Base-by-base conservation (phyloP, 768 basidiomycete species). In the Erythrobasidium yunnanense region DNA sequence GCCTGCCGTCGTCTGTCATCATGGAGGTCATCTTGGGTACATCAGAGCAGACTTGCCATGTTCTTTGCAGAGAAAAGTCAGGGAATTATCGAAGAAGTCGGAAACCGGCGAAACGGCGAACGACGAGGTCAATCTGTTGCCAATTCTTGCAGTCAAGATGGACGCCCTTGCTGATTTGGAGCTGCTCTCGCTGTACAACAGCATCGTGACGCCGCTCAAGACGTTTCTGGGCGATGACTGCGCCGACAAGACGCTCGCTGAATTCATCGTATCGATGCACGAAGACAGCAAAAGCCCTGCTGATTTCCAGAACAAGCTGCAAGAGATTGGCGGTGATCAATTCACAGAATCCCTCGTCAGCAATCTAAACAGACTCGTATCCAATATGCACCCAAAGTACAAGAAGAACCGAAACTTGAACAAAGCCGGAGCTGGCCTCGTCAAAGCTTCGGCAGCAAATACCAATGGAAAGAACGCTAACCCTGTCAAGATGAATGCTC, bases 351-450 rank as follows among this genome's bases (percentile, higher is more conserved):
- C 88, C 27, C 88, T 96, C 74, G 78, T 93, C 66, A 87, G 91
- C 76, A 92, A 86, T 73, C 83, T 97, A 33, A 93, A 99, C 78
- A 87, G 95, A 20, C 83, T 97, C 56, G 89, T 99, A 71, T 82
- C 95, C 60, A 88, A 83, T 65, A 83, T 96, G 81, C 93, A 99
- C 72, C 95, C 93, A 0, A 95, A 90, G 73, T 87, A 96, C 80
- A 88, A 88, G 76, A 82, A 82, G 75, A 77, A 78, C 33, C 80
- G 78, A 46, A 78, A 80, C 29, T 34, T 71, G 76, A 42, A 42
- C 38, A 42, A 23, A 79, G 80, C 58, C 79, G 77, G 35, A 78
- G 79, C 63, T 53, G 67, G 49, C 34, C 23, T 20, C 18, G 54
- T n/a, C 17, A 27, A 8, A 13, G 20, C 17, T 29, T 34, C 7